These are phyloP conservation scores for Rhizopogon rudus DNA, from an alignment of 768 basidiomycete species.

Conservation along the genomic window DNA sequence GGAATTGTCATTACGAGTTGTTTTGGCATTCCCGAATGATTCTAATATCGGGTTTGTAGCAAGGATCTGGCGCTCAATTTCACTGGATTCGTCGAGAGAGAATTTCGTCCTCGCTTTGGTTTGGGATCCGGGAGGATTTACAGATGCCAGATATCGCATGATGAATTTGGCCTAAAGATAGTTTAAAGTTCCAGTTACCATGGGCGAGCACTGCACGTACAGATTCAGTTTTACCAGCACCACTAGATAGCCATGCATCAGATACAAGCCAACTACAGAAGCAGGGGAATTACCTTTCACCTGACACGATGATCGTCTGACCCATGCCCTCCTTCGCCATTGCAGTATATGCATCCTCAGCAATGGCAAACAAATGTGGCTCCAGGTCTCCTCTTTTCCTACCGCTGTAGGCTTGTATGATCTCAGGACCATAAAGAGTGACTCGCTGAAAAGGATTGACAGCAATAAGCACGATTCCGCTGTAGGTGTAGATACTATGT, in stretches of 20 bases:
- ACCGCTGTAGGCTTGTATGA: conserved; percentile 95
- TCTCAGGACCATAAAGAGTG: conserved; percentile 93
- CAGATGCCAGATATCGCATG: conserved; percentile 97
- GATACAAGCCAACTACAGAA: neutral
- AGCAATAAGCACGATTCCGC: conserved; percentile 97
- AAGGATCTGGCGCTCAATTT: conserved; percentile 94
- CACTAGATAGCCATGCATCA: conserved; percentile 45
- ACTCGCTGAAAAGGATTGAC: conserved; percentile 99
- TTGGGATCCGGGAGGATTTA: conserved; percentile 74
- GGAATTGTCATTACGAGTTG: conserved; percentile 97
- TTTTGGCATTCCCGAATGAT: conserved; percentile 99
- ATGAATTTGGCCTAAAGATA: conserved; percentile 86
- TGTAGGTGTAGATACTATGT: conserved; percentile 98
- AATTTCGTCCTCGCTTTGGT: conserved; percentile 63
- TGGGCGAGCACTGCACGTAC: conserved; percentile 37
- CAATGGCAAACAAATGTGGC: conserved; percentile 97
- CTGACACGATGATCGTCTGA: conserved; percentile 98
- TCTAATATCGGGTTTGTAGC: conserved; percentile 99
- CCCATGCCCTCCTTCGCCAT: conserved; percentile 94
- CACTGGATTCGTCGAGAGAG: conserved; percentile 81
- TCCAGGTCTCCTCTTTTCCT: conserved; percentile 91
- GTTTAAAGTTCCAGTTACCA: conserved; percentile 1
- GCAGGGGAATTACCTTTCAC: conserved; percentile 71
- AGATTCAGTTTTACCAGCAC: conserved; percentile 98
- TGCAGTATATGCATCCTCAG: conserved; percentile 97